phyloP scores from a whole-genome alignment of 352 stramenopile genomes.

The Globisporangium middletonii region DNA sequence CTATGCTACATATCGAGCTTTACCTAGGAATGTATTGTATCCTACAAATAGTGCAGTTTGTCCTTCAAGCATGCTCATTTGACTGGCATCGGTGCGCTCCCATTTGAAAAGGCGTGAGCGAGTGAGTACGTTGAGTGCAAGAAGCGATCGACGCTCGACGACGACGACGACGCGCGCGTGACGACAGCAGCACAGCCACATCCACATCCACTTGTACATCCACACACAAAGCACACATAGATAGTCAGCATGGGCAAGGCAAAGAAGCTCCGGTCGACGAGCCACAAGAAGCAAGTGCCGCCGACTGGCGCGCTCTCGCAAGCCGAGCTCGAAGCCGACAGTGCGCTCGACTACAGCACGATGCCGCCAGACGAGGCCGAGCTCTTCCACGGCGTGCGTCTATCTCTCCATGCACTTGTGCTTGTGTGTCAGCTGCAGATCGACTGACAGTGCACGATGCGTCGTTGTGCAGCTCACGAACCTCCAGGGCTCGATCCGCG shows the following conservation, averaged over 20 bases:
- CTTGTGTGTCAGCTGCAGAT: neutral
- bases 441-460: neutral
- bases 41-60: neutral
- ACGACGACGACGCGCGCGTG: too few relatives aligned
- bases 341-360: conserved; percentile 32
- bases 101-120: neutral
- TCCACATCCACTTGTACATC: neutral
- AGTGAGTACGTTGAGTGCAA: neutral
- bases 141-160: neutral
- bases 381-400: conserved; percentile 57
- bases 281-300: conserved; percentile 75
- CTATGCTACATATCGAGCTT: neutral
- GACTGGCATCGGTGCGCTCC: neutral
- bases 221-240: neutral
- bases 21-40: neutral
- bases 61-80: neutral
- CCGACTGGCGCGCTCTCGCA: conserved; percentile 50
- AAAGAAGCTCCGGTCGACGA: conserved; percentile 81
- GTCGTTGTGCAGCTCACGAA: conserved; percentile 39
- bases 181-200: neutral
- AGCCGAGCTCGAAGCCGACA: conserved; percentile 44
- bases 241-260: conserved; percentile 69
- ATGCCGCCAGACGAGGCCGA: conserved; percentile 54
- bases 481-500: conserved; percentile 73
- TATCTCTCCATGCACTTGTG: neutral